Base-by-base conservation (phyloP, 2,329 filamentous ascomycete species). In the Phaeosphaeria sp. region DNA sequence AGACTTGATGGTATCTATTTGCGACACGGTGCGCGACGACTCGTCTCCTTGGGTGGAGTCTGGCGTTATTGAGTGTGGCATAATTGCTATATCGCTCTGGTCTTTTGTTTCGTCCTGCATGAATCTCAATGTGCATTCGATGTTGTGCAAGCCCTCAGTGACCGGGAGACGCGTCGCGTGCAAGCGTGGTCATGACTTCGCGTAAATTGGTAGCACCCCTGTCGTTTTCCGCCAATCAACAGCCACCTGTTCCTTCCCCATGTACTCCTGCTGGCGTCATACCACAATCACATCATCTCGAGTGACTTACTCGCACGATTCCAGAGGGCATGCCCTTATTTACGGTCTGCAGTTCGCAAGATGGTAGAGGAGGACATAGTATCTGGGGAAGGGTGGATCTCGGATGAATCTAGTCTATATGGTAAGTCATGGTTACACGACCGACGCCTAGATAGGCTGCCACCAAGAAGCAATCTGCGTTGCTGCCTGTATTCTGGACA, bases 51-150 rank as follows among this genome's bases (percentile, higher is more conserved):
- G 73, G 11, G 73, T 72, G 18, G 72, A 72, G 11, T 76, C 69
- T 20, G 78, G 74, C 1, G 81, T 80, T 27, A 78, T 57, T 33
- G 80, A 79, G 70, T 83, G 81, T 56, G 81, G 81, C 81, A 83
- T 83, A 36, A 52, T 67, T 60, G 50, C 27, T 58, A 18, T 56
- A 33, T 50, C 55, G 6, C 44, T 11, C 23, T 18, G 2, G 18
- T 44, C 23, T 43, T 49, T 13, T 44, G 18, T 59, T 20, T 33
- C 23, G 58, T 36, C 20, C 23, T 46, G 50, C 51, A 47, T 43
- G 47, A 41, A 21, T 48, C 46, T 48, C 51, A 33, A 21, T 36
- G 11, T 36, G n/a, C n/a, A n/a, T n/a, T 30, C 11, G 13, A 36
- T 36, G 7, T 11, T 36, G 52, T 59, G 52, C 49, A 25, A 30